Base-by-base conservation (phyloP, 176 grass and related monocot genomes). In the Eremochloa ophiuroides region DNA sequence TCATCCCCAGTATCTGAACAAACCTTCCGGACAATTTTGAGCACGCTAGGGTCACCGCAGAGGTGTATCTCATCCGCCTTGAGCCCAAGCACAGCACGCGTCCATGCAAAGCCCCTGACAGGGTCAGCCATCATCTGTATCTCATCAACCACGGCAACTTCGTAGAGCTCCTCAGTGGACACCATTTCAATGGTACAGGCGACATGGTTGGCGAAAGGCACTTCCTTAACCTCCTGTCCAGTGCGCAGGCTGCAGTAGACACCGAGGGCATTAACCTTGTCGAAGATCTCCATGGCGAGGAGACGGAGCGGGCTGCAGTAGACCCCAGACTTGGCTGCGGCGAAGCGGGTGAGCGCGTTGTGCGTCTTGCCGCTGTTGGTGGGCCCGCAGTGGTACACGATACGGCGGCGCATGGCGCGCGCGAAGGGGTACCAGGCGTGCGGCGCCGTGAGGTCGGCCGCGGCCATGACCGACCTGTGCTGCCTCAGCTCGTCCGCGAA, bases 291-390 rank as follows among this genome's bases (percentile, higher is more conserved):
- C 95, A 98, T 98, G 79, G 95, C 95, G 2, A 98, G 90, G 81
- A 98, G 95, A 33, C 92, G 90, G 15, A 98, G 92, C 10, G 95
- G 95, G 86, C 95, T 94, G 90, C 95, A 98, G 51, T 98, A 98
- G 20, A 94, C 68, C 17, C 90, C 95, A 2, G 85, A 83, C 43
- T 84, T 78, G 41, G 95, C 95, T 1, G 89, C 73, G 26, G 85
- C 82, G 56, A 91, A 95, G 76, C 95, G 95, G 43, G 78, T 67
- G 47, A 98, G 83, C 1, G 92, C 95, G 51, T 98, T 98, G 84
- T 98, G 84, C 42, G 95, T 98, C 86, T 98, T 98, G 61, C 95
- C 92, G 14, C 95, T 98, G 88, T 98, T 98, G 47, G 95, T 98
- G 31, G 95, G 90, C 16, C 95, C 90, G 18, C 95, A 98, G 79